These are phyloP conservation scores for Reutealis trisperma DNA, from an alignment of 345 rosid species.

Conservation along the genomic window DNA sequence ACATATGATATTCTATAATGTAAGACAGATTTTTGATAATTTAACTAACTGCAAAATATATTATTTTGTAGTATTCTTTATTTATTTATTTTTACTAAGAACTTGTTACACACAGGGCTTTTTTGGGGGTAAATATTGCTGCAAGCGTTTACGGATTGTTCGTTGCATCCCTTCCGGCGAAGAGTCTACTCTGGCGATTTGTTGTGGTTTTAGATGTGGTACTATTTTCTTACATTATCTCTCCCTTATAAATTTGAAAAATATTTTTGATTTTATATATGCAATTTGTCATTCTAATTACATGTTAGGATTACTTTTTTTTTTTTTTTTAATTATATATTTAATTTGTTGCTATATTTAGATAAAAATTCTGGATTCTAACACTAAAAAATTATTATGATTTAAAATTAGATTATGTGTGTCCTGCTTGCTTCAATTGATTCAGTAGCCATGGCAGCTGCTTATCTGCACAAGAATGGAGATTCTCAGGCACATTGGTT, in stretches of 20 bases:
- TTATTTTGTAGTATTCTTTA: no score
- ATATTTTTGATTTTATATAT: no score
- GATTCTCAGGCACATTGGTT: slow-evolving; percentile 5
- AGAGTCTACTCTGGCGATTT: slow-evolving; percentile 16
- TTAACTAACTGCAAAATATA: no score
- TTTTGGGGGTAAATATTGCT: not conserved
- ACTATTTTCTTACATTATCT: not conserved
- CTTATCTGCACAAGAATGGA: slow-evolving; percentile 15
- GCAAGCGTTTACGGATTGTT: not conserved
- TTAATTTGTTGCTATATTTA: not conserved
- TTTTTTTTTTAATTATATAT: no score
- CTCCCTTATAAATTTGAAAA: no score
- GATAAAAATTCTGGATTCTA: not conserved
- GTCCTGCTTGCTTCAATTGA: not conserved
- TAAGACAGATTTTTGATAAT: no score
- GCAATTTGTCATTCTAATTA: no score
- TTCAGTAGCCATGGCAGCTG: slow-evolving; percentile 13
- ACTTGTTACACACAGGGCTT: not conserved
- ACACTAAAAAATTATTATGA: no score
- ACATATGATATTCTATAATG: no score
- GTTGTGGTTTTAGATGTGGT: slow-evolving; percentile 10
- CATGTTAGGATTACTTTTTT: no score
- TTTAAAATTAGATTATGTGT: not conserved
- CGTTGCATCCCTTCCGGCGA: slow-evolving; percentile 1
- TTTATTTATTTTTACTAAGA: not conserved